Conservation (phyloP, 2,329 filamentous ascomycete species). For the Stagonosporopsis vannaccii region DNA sequence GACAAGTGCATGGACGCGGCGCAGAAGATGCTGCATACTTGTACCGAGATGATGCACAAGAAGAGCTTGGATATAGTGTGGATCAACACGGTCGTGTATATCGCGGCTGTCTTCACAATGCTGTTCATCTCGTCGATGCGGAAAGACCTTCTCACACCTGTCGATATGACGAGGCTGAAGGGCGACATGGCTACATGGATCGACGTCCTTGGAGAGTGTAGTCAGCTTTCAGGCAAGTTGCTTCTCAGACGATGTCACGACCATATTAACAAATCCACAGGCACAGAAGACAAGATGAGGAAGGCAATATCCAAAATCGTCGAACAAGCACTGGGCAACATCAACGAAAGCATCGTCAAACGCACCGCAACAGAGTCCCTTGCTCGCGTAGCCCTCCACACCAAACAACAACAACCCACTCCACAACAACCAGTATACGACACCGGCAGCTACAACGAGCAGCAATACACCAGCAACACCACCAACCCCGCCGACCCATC, state of each 20-base stretch:
- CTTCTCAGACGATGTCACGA: not conserved
- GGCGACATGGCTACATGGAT: conserved; percentile 75
- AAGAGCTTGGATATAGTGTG: conserved; percentile 80
- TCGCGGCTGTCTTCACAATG: conserved; percentile 75
- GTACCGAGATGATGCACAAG: conserved; percentile 66
- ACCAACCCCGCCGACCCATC: conserved; percentile 30
- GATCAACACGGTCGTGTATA: conserved; percentile 76
- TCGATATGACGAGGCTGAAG: conserved; percentile 67
- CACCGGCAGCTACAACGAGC: conserved; percentile 30
- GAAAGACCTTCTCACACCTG: conserved; percentile 64
- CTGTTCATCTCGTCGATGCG: conserved; percentile 74
- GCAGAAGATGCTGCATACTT: conserved; percentile 67
- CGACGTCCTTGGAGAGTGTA: conserved; percentile 71
- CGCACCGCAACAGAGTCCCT: conserved; percentile 55
- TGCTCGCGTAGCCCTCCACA: conserved; percentile 46
- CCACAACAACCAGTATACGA: conserved; percentile 33
- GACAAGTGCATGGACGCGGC: conserved; percentile 70
- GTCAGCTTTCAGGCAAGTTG: conserved; percentile 69
- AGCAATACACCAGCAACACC: conserved; percentile 32
- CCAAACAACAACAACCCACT: conserved; percentile 32
- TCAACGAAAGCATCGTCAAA: conserved; percentile 55
- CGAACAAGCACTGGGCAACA: conserved; percentile 56
- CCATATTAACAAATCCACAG: conserved; percentile 35
- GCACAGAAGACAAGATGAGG: conserved; percentile 57
- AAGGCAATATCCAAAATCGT: conserved; percentile 59